Conservation (phyloP, 495 filamentous ascomycete genomes). For the Tuber indicum region DNA sequence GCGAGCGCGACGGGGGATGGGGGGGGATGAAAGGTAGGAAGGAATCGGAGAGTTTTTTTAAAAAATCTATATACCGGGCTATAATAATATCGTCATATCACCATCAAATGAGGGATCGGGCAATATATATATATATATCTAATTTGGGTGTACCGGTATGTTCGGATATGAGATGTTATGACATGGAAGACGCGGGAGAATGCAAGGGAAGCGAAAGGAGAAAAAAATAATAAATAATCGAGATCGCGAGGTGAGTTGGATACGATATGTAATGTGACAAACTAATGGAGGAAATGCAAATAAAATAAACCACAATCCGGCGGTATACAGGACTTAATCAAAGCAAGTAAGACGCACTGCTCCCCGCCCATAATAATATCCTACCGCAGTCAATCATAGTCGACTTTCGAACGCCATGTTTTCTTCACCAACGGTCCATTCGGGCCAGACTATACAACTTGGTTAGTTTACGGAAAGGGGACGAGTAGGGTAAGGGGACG, state of each 20-base stretch:
- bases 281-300: background rate
- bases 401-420: slow-evolving; percentile 41
- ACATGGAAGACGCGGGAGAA: slow-evolving; percentile 4
- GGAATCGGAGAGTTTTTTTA: background rate
- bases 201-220: slow-evolving; percentile 6
- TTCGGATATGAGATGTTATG: background rate
- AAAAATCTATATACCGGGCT: background rate
- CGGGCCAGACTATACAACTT: slow-evolving; percentile 38
- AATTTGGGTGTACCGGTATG: background rate
- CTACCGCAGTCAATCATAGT: slow-evolving; percentile 23
- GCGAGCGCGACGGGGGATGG: background rate
- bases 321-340: background rate
- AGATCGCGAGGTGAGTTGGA: background rate
- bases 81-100: background rate
- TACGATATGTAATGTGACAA: background rate
- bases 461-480: slow-evolving; percentile 13
- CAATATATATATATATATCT: background rate
- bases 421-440: slow-evolving; percentile 40
- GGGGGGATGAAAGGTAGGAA: background rate
- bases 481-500: slow-evolving; percentile 21
- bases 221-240: slow-evolving; percentile 10
- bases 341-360: slow-evolving; percentile 4
- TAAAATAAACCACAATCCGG: background rate
- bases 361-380: background rate
- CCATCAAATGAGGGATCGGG: background rate